Evolutionary conservation across 495 filamentous ascomycete species (phyloP).

Genomic region (Podospora bellae-mahoneyi): DNA sequence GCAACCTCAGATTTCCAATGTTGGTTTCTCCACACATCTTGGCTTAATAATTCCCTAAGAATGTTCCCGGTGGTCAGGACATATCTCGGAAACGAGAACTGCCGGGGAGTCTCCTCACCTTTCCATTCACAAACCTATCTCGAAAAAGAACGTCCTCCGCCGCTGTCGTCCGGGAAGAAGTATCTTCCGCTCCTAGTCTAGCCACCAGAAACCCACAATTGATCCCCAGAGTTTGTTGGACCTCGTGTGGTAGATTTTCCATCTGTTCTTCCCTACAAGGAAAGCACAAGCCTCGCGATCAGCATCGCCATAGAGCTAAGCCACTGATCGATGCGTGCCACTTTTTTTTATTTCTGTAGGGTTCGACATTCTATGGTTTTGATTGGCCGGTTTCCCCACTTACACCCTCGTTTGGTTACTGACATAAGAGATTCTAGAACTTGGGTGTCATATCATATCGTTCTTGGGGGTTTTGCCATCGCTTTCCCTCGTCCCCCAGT

Average conservation of each 20-base stretch:
- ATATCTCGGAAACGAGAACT: background rate
- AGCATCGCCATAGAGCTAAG: background rate
- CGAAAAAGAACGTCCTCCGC: too few relatives aligned
- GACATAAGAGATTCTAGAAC: too few relatives aligned
- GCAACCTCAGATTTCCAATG: background rate
- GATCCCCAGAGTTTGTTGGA: background rate
- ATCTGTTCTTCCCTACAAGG: background rate
- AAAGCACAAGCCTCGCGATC: background rate
- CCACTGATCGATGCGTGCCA: background rate
- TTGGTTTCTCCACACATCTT: background rate
- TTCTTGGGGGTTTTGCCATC: too few relatives aligned
- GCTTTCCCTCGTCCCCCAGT: too few relatives aligned
- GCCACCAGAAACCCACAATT: background rate
- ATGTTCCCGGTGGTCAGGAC: background rate
- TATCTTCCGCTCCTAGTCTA: too few relatives aligned
- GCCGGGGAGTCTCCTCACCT: background rate
- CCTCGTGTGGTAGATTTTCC: background rate
- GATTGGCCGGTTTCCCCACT: background rate
- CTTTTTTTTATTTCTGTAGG: background rate
- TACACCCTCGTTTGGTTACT: background rate
- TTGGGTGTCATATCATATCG: too few relatives aligned
- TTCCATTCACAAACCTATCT: background rate
- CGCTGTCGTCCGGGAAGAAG: too few relatives aligned
- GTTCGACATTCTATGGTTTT: background rate
- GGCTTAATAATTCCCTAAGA: background rate